These are phyloP conservation scores for Astrothelium macrocarpum DNA, from an alignment of 495 filamentous ascomycete genomes.

Conservation along the genomic window DNA sequence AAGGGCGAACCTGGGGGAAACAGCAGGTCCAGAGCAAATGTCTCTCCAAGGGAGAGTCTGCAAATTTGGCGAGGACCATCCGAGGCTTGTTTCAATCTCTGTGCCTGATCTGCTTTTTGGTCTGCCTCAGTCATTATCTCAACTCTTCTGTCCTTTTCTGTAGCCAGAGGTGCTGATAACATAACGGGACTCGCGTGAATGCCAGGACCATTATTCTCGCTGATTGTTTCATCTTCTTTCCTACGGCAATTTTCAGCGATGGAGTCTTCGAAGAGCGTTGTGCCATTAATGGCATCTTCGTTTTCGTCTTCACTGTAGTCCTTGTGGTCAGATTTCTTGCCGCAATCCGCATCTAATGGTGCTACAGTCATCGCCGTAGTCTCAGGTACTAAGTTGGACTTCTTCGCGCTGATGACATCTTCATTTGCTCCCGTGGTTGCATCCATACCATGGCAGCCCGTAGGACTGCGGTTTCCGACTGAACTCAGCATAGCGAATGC, in stretches of 20 bases:
- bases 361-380: background rate
- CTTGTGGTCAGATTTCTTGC: background rate
- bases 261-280: background rate
- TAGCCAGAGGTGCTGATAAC: too few relatives aligned
- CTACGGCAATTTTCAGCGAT: background rate
- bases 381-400: background rate
- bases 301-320: background rate
- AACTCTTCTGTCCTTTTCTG: too few relatives aligned
- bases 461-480: too few relatives aligned
- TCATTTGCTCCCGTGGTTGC: background rate
- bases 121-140: too few relatives aligned
- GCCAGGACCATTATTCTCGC: background rate
- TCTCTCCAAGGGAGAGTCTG: background rate
- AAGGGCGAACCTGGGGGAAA: background rate
- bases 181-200: background rate
- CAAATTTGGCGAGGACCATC: background rate
- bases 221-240: background rate
- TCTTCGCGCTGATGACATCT: background rate
- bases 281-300: background rate
- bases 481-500: too few relatives aligned
- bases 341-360: background rate
- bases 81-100: background rate
- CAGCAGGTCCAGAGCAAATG: background rate
- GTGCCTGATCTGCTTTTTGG: background rate
- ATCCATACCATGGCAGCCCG: too few relatives aligned